phyloP scores from a whole-genome alignment of 805 yeast species.

The Suhomyces kilbournensis region DNA sequence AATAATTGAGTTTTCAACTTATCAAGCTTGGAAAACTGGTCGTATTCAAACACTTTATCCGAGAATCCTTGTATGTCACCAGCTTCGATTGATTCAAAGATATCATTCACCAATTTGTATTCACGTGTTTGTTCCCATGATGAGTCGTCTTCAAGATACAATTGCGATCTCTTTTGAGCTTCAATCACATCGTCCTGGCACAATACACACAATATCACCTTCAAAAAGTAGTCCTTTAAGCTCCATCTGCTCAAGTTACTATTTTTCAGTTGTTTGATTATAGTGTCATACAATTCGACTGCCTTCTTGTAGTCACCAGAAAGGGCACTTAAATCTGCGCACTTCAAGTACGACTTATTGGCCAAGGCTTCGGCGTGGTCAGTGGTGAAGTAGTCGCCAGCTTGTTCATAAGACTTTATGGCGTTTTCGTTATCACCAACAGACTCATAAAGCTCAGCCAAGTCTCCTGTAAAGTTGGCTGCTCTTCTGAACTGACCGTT shows the following conservation, averaged over 20 bases:
- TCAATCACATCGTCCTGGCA: constrained; percentile 87
- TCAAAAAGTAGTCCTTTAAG: constrained; percentile 85
- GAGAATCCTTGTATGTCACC: constrained; percentile 79
- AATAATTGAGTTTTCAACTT: constrained; percentile 85
- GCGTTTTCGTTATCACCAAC: constrained; percentile 68
- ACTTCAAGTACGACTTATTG: constrained; percentile 81
- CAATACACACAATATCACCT: constrained; percentile 76
- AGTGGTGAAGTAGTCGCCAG: constrained; percentile 93
- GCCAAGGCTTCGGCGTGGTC: constrained; percentile 92
- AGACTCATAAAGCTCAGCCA: constrained; percentile 82
- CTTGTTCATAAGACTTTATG: constrained; percentile 75
- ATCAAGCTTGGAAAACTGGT: constrained; percentile 84
- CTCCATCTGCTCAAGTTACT: constrained; percentile 85
- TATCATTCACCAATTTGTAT: constrained; percentile 58
- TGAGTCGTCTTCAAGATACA: constrained; percentile 69
- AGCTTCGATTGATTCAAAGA: constrained; percentile 70
- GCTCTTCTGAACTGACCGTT: constrained; percentile 96
- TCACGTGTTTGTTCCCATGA: constrained; percentile 76
- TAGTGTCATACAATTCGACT: constrained; percentile 68
- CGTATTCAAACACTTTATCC: constrained; percentile 73
- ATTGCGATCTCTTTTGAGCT: constrained; percentile 67
- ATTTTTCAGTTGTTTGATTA: constrained; percentile 72
- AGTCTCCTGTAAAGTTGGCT: constrained; percentile 88
- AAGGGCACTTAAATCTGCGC: constrained; percentile 81
- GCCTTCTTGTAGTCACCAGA: constrained; percentile 73